Percentiles rank a stretch among this genome's conserved stretches.
Conservation (phyloP, 805 yeast genomes). For the Candida easanensis region DNA sequence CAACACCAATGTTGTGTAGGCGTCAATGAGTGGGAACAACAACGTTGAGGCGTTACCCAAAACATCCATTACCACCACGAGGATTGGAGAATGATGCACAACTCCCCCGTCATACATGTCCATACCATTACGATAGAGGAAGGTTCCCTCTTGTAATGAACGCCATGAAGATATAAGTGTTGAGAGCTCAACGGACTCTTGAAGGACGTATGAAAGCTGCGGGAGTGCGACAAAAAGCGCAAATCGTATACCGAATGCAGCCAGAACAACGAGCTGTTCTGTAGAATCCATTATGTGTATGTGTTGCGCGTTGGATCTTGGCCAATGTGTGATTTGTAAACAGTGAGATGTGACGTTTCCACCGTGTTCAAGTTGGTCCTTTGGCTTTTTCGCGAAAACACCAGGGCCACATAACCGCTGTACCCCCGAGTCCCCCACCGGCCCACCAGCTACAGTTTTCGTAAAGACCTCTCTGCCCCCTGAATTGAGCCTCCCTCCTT, state of each 20-base stretch:
- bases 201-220: constrained; percentile 16
- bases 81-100: constrained; percentile 79
- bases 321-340: too few species aligned
- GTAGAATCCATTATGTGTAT: constrained; percentile 6
- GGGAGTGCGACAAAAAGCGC: constrained; percentile 19
- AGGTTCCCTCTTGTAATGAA: constrained; percentile 64
- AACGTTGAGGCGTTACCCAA: constrained; percentile 27
- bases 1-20: constrained; percentile 52
- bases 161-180: constrained; percentile 74
- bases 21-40: constrained; percentile 59
- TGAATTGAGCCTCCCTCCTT: too few species aligned
- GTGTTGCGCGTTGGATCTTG: too few species aligned
- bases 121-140: constrained; percentile 50
- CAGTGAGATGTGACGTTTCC: too few species aligned
- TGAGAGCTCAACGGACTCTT: constrained; percentile 53
- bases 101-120: constrained; percentile 82
- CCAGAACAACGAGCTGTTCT: constrained; percentile 13
- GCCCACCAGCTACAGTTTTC: too few species aligned
- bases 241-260: constrained; percentile 19
- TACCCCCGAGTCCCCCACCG: too few species aligned
- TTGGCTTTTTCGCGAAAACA: too few species aligned
- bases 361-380: too few species aligned
- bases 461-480: too few species aligned
- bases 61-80: constrained; percentile 48
- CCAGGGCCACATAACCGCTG: too few species aligned